phyloP scores from a whole-genome alignment of 345 rosid species.

The Nephelium lappaceum region DNA sequence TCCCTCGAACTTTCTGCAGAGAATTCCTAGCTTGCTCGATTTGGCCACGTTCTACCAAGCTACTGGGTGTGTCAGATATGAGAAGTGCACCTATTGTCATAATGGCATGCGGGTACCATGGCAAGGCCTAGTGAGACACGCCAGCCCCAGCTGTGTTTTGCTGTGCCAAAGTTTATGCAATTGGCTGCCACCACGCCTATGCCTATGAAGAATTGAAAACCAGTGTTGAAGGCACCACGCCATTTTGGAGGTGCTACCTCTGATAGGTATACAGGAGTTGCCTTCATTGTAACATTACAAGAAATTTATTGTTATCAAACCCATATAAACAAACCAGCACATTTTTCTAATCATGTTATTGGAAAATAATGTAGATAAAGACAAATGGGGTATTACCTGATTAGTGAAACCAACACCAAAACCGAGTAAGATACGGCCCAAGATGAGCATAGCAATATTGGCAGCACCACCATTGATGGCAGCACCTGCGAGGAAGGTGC shows the following conservation, averaged over 20 bases:
- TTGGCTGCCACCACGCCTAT: slow-evolving; percentile 70
- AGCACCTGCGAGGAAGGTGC: slow-evolving; percentile 70
- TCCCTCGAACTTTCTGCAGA: slow-evolving; percentile 52
- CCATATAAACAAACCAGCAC: not conserved
- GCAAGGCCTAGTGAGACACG: slow-evolving; percentile 87
- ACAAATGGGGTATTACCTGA: slow-evolving; percentile 44
- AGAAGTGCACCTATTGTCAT: slow-evolving; percentile 72
- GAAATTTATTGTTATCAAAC: not conserved
- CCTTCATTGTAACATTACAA: slow-evolving; percentile 40
- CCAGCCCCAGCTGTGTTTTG: slow-evolving; percentile 71
- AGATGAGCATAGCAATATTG: slow-evolving; percentile 69
- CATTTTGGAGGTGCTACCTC: slow-evolving; percentile 86
- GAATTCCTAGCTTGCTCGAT: slow-evolving; percentile 53
- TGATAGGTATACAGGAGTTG: slow-evolving; percentile 81
- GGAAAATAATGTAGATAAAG: not conserved
- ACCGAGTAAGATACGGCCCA: slow-evolving; percentile 84
- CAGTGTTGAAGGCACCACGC: slow-evolving; percentile 87
- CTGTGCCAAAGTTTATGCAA: slow-evolving; percentile 56
- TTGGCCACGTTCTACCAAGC: slow-evolving; percentile 73
- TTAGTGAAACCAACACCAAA: slow-evolving; percentile 93
- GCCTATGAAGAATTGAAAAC: slow-evolving; percentile 78
- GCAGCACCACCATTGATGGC: slow-evolving; percentile 74
- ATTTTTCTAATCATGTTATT: no score
- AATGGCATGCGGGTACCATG: slow-evolving; percentile 59
- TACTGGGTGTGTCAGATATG: slow-evolving; percentile 73